Evolutionary conservation across 805 yeast genomes (phyloP).

Genomic region (Peterozyma xylosa): DNA sequence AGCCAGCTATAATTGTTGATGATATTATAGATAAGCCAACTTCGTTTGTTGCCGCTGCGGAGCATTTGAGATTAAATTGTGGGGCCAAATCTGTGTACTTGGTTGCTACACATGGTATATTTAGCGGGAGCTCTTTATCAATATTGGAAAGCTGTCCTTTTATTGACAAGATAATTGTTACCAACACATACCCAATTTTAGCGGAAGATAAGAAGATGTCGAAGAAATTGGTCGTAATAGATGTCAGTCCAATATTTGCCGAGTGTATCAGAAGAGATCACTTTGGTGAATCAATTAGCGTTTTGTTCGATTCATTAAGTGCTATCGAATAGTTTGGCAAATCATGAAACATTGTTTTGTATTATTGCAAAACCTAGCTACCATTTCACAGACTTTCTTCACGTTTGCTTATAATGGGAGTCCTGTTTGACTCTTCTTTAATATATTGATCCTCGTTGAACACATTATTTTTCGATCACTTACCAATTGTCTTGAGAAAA

Average conservation of each 20-base stretch:
- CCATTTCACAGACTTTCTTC: too few relatives aligned
- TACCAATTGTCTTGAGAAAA: too few relatives aligned
- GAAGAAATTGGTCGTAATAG: constrained; percentile 77
- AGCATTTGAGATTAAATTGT: constrained; percentile 90
- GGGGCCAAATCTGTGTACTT: constrained; percentile 90
- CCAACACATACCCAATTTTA: constrained; percentile 91
- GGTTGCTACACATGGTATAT: constrained; percentile 94
- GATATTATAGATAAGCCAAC: constrained; percentile 97
- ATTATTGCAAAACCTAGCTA: too few relatives aligned
- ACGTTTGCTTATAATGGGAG: too few relatives aligned
- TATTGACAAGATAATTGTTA: constrained; percentile 88
- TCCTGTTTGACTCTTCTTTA: too few relatives aligned
- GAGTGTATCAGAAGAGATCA: constrained; percentile 99
- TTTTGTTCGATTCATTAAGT: constrained; percentile 81
- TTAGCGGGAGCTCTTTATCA: constrained; percentile 81
- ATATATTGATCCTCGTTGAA: too few relatives aligned
- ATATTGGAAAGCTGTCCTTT: constrained; percentile 68
- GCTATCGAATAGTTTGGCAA: constrained; percentile 22
- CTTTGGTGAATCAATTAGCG: constrained; percentile 94
- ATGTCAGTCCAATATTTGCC: constrained; percentile 91
- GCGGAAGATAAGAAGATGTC: constrained; percentile 48
- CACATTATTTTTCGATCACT: too few relatives aligned
- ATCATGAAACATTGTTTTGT: too few relatives aligned
- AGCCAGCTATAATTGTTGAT: constrained; percentile 89
- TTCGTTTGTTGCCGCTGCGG: constrained; percentile 95